Conservation (phyloP, 2,329 filamentous ascomycete genomes). For the Laburnicola sp. region DNA sequence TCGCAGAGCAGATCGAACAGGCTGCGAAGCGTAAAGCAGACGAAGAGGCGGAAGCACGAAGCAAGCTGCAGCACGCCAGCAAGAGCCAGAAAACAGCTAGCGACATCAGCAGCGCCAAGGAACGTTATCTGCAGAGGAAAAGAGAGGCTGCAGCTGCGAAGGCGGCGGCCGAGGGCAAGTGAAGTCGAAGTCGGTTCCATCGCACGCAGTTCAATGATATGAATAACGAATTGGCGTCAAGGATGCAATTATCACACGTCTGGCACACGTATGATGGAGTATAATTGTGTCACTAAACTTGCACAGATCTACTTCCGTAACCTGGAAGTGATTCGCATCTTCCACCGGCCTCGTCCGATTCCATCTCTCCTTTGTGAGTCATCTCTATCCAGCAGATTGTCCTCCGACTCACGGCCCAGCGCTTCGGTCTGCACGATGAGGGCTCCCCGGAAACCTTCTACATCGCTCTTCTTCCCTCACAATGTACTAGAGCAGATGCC, state of each 20-base stretch:
- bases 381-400: constrained; percentile 15
- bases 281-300: not conserved
- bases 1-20: constrained; percentile 75
- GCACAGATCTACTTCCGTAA: constrained; percentile 6
- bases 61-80: constrained; percentile 63
- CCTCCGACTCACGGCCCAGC: constrained; percentile 12
- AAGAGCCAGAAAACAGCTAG: constrained; percentile 78
- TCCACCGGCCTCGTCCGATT: constrained; percentile 17
- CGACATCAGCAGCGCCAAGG: constrained; percentile 76
- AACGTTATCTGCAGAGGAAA: constrained; percentile 78
- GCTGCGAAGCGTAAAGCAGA: constrained; percentile 72
- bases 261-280: not conserved
- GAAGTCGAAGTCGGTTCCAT: not conserved
- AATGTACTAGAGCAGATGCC: constrained; percentile 21
- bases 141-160: constrained; percentile 73
- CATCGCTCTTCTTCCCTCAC: constrained; percentile 22
- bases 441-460: constrained; percentile 15
- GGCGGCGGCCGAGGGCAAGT: constrained; percentile 50
- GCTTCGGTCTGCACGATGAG: constrained; percentile 16
- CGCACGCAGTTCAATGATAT: not conserved
- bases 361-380: constrained; percentile 15
- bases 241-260: not conserved
- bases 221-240: not conserved
- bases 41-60: constrained; percentile 67
- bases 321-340: constrained; percentile 16